Percentiles rank a stretch among this genome's conserved stretches.
phyloP scores from a whole-genome alignment of 2,329 filamentous ascomycete species.

The Pseudocercospora eumusae region DNA sequence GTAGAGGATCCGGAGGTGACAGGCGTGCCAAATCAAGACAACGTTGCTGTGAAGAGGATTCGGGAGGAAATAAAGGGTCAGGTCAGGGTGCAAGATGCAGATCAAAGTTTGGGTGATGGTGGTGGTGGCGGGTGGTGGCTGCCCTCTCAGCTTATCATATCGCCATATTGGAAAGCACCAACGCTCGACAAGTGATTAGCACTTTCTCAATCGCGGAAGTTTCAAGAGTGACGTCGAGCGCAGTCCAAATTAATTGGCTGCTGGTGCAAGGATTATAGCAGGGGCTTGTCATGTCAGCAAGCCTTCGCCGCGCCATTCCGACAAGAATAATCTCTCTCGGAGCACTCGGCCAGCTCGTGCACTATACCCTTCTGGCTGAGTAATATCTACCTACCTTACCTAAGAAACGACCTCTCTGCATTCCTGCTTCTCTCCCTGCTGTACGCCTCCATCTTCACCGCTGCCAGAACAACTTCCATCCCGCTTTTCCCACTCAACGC shows the following conservation, averaged over 20 bases:
- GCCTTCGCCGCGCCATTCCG: too few species aligned
- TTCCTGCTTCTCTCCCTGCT: conserved; percentile 33
- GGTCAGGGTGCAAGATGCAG: neutral
- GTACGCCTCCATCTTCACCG: conserved; percentile 39
- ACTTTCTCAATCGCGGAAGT: too few species aligned
- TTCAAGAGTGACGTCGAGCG: conserved; percentile 6
- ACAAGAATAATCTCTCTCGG: too few species aligned
- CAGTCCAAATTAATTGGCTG: neutral
- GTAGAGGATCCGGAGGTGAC: neutral
- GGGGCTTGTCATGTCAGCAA: conserved; percentile 1
- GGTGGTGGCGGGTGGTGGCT: neutral
- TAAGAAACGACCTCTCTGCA: conserved; percentile 29
- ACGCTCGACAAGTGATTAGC: too few species aligned
- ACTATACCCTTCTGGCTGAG: too few species aligned
- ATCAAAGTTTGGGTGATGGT: neutral
- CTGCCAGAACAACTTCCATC: conserved; percentile 35
- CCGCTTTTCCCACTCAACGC: conserved; percentile 26
- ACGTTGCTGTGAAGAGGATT: neutral
- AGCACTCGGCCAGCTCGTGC: too few species aligned
- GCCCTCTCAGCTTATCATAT: too few species aligned
- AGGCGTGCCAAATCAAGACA: neutral
- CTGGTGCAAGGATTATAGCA: neutral
- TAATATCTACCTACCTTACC: conserved; percentile 5
- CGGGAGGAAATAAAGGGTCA: neutral
- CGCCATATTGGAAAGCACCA: neutral